Evolutionary conservation across 225 moss, liverwort and hornwort species (phyloP).

Genomic region (Sphagnum contortum): DNA sequence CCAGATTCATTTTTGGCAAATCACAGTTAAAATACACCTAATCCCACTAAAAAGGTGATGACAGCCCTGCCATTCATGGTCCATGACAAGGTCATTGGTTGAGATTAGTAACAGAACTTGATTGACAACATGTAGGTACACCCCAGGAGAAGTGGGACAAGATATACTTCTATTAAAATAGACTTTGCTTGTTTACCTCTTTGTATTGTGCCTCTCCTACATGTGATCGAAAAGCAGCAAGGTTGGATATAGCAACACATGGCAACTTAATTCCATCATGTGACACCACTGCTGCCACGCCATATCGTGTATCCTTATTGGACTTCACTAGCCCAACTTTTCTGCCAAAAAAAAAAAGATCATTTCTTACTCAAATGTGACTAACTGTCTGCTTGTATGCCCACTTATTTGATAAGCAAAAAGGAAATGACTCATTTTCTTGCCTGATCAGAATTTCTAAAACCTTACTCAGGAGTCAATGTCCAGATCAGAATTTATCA

Average conservation of each 20-base stretch:
- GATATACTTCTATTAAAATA: too few species aligned
- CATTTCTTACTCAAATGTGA: constrained; percentile 6
- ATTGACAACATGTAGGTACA: too few species aligned
- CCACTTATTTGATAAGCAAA: background rate
- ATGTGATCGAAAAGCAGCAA: constrained; percentile 61
- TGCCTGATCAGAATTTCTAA: background rate
- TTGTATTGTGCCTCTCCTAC: constrained; percentile 63
- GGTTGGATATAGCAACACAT: constrained; percentile 69
- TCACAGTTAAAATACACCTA: too few species aligned
- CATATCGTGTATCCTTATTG: constrained; percentile 83
- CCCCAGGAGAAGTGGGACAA: too few species aligned
- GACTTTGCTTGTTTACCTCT: constrained; percentile 32
- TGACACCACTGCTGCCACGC: constrained; percentile 70
- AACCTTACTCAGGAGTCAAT: too few species aligned
- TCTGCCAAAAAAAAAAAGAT: constrained; percentile 32
- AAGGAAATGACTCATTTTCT: background rate
- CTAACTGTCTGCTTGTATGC: background rate
- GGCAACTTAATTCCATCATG: constrained; percentile 86
- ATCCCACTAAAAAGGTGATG: too few species aligned
- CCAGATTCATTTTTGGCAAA: too few species aligned
- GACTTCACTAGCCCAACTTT: constrained; percentile 81
- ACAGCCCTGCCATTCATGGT: too few species aligned
- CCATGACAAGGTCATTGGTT: too few species aligned
- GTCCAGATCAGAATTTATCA: too few species aligned
- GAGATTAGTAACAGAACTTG: too few species aligned